Conservation (phyloP, 1,284 basidiomycete genomes). For the Marasmius tenuissimus region DNA sequence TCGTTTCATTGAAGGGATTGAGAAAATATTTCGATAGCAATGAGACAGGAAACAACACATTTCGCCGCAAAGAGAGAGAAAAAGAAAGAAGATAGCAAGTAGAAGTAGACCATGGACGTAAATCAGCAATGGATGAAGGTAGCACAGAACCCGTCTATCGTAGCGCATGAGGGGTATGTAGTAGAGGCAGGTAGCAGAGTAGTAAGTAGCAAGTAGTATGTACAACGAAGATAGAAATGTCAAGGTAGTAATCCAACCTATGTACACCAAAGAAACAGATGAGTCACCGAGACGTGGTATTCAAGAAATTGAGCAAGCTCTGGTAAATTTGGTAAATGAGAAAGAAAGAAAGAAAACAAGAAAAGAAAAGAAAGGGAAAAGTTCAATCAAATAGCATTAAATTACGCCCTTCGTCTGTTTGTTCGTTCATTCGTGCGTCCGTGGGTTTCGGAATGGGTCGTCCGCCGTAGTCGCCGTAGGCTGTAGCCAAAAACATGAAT, state of each 20-base stretch:
- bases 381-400: background rate
- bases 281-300: background rate
- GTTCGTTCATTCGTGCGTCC: background rate
- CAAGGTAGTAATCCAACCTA: background rate
- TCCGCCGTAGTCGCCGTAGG: too few relatives aligned
- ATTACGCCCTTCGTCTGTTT: background rate
- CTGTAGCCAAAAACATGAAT: too few relatives aligned
- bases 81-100: background rate
- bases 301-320: background rate
- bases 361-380: background rate
- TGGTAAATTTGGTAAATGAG: background rate
- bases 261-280: background rate
- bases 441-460: background rate
- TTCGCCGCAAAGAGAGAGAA: background rate
- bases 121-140: background rate
- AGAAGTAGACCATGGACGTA: background rate
- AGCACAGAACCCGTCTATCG: background rate
- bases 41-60: background rate
- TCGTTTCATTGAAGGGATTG: too few relatives aligned
- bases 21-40: background rate
- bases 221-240: background rate
- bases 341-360: background rate
- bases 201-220: background rate
- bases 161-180: too few relatives aligned
- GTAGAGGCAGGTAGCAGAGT: background rate